Conservation (phyloP, 805 yeast species). For the Saturnispora quitensis region DNA sequence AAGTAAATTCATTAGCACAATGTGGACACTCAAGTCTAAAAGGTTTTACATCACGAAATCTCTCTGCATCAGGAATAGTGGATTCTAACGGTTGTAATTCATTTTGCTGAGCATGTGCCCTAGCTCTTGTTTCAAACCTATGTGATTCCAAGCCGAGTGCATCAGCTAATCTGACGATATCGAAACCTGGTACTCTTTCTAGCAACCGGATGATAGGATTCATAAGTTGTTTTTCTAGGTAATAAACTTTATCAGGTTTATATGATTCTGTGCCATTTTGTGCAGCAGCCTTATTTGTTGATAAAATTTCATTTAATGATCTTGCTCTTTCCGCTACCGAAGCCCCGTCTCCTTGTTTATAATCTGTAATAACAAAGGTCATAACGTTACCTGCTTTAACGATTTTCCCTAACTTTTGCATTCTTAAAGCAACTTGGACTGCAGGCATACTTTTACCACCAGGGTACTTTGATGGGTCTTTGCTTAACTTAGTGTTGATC, state of each 20-base stretch:
- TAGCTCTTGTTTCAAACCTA: slow-evolving; percentile 42
- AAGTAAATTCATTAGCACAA: slow-evolving; percentile 54
- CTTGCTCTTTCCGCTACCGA: slow-evolving; percentile 75
- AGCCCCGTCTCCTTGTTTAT: slow-evolving; percentile 27
- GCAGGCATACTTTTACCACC: slow-evolving; percentile 74
- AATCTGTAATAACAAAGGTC: slow-evolving; percentile 67
- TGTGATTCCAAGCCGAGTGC: slow-evolving; percentile 70
- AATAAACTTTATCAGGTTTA: slow-evolving; percentile 67
- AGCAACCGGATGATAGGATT: slow-evolving; percentile 86
- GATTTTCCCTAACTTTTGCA: slow-evolving; percentile 75
- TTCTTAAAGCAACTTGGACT: slow-evolving; percentile 81
- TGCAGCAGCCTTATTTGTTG: slow-evolving; percentile 25
- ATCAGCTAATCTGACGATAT: slow-evolving; percentile 65
- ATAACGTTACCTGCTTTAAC: slow-evolving; percentile 86
- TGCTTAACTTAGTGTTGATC: slow-evolving; percentile 81
- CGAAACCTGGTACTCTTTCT: slow-evolving; percentile 81
- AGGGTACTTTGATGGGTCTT: slow-evolving; percentile 80
- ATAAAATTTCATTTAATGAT: slow-evolving; percentile 64
- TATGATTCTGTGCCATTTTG: slow-evolving; percentile 28
- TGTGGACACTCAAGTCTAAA: slow-evolving; percentile 47
- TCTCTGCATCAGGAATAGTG: slow-evolving; percentile 68
- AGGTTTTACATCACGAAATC: slow-evolving; percentile 59
- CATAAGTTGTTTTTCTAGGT: slow-evolving; percentile 79
- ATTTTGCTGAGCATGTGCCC: slow-evolving; percentile 29
- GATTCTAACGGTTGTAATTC: slow-evolving; percentile 70